Evolutionary conservation across 208 protist genomes (phyloP).

Genomic region (Trypanosoma lewisi): DNA sequence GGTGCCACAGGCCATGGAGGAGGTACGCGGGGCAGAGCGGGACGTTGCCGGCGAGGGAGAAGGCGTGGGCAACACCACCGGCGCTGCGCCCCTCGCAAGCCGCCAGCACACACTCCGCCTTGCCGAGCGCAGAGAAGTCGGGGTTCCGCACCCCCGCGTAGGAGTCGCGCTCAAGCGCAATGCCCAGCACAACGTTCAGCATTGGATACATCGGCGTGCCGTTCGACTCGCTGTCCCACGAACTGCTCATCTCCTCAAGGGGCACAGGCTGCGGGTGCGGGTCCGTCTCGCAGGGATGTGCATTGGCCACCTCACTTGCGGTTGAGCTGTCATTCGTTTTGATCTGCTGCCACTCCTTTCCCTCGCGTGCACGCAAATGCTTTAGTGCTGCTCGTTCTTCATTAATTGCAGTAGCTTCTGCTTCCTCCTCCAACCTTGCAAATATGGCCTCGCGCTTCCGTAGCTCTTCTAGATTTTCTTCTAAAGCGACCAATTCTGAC

Average conservation of each 20-base stretch:
- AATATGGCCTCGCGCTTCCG: conserved; percentile 23
- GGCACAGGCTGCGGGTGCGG: background rate
- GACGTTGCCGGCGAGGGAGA: conserved; percentile 10
- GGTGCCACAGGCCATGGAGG: conserved; percentile 14
- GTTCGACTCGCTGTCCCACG: conserved; percentile 6
- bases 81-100: conserved; percentile 5
- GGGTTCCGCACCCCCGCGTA: conserved; percentile 11
- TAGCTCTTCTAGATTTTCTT: conserved; percentile 16
- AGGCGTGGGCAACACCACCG: background rate
- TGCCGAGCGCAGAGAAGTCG: conserved; percentile 7
- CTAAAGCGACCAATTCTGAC: background rate
- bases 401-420: background rate
- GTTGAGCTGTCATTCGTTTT: background rate
- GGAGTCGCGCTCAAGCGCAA: conserved; percentile 20
- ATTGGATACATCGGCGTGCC: conserved; percentile 7
- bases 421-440: conserved; percentile 10
- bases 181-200: conserved; percentile 19
- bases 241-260: conserved; percentile 4
- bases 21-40: conserved; percentile 27
- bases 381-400: background rate
- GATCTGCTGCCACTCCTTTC: background rate
- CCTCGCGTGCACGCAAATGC: background rate
- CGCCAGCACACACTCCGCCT: conserved; percentile 16
- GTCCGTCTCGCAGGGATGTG: background rate
- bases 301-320: background rate